A percentile compares a stretch with the other conserved stretches of the same genome.
Evolutionary conservation across 352 stramenopile genomes (phyloP).

Genomic region (Halophytophthora polymorphica): DNA sequence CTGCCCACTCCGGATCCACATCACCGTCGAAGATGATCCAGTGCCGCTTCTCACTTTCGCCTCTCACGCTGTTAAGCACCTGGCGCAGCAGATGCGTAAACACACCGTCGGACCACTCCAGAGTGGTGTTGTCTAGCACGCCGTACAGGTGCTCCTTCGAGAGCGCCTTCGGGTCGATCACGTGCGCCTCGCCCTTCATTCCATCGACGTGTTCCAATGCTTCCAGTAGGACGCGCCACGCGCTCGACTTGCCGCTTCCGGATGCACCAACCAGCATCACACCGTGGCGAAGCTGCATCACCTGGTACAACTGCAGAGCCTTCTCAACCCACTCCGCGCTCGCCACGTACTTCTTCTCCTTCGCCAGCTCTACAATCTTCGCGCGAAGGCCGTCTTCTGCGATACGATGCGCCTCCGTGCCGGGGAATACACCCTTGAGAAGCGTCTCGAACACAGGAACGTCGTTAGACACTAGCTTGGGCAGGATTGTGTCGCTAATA

Average conservation of each 20-base stretch:
- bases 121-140: slow-evolving; percentile 98
- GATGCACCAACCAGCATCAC: slow-evolving; percentile 99
- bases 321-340: slow-evolving; percentile 97
- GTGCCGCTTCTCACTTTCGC: slow-evolving; percentile 94
- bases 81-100: slow-evolving; percentile 97
- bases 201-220: slow-evolving; percentile 94
- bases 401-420: slow-evolving; percentile 75
- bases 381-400: slow-evolving; percentile 87
- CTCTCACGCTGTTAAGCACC: slow-evolving; percentile 96
- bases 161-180: slow-evolving; percentile 99
- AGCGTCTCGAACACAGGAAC: slow-evolving; percentile 96
- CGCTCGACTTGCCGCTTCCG: slow-evolving; percentile 96
- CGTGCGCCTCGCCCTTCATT: slow-evolving; percentile 95
- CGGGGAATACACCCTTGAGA: slow-evolving; percentile 97
- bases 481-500: slow-evolving; percentile 99
- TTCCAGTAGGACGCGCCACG: slow-evolving; percentile 92
- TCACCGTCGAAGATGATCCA: slow-evolving; percentile 99
- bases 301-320: slow-evolving; percentile 98
- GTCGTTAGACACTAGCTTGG: slow-evolving; percentile 98
- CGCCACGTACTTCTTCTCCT: slow-evolving; percentile 83
- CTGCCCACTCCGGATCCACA: slow-evolving; percentile 99
- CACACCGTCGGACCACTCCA: slow-evolving; percentile 99
- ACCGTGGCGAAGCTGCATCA: slow-evolving; percentile 96
- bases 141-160: slow-evolving; percentile 98
- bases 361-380: slow-evolving; percentile 92